A percentile compares a stretch with the other conserved stretches of the same genome.
These are phyloP conservation scores for Pseudofabraea citricarpa DNA, from an alignment of 2,329 filamentous ascomycete species.

Conservation along the genomic window DNA sequence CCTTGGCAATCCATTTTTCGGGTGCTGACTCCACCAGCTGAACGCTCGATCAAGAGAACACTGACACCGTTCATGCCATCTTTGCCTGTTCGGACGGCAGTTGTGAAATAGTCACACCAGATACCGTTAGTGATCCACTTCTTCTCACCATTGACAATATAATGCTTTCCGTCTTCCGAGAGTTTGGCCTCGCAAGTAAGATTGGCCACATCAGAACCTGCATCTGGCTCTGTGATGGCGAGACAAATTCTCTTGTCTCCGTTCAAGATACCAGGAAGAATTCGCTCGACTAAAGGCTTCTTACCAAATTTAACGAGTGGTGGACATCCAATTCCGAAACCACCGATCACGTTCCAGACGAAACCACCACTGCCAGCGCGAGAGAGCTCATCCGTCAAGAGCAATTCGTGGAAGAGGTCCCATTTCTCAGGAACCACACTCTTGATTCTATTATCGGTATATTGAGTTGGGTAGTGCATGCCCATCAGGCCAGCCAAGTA, in stretches of 20 bases:
- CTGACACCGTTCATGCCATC: slow-evolving; percentile 90
- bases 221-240: slow-evolving; percentile 95
- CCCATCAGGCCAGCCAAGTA: slow-evolving; percentile 92
- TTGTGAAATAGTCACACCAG: slow-evolving; percentile 97
- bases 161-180: slow-evolving; percentile 93
- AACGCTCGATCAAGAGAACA: slow-evolving; percentile 86
- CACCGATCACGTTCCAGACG: slow-evolving; percentile 94
- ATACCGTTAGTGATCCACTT: slow-evolving; percentile 99
- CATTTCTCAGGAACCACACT: slow-evolving; percentile 83
- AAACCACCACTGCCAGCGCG: slow-evolving; percentile 85
- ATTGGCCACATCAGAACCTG: slow-evolving; percentile 92
- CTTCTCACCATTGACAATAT: slow-evolving; percentile 99
- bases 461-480: slow-evolving; percentile 72
- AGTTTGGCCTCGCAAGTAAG: slow-evolving; percentile 94
- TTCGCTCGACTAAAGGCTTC: slow-evolving; percentile 77
- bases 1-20: slow-evolving; percentile 98
- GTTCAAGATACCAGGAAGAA: slow-evolving; percentile 79
- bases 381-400: slow-evolving; percentile 91
- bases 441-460: slow-evolving; percentile 66
- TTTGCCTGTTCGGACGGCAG: slow-evolving; percentile 84
- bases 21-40: slow-evolving; percentile 79
- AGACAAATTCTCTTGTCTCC: slow-evolving; percentile 97
- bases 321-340: slow-evolving; percentile 92
- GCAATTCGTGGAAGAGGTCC: slow-evolving; percentile 98
- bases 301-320: slow-evolving; percentile 89